Evolutionary conservation across 345 rosid species (phyloP), one percentile per base, ranked within the genome.

Genomic region (Gossypium arboreum): DNA sequence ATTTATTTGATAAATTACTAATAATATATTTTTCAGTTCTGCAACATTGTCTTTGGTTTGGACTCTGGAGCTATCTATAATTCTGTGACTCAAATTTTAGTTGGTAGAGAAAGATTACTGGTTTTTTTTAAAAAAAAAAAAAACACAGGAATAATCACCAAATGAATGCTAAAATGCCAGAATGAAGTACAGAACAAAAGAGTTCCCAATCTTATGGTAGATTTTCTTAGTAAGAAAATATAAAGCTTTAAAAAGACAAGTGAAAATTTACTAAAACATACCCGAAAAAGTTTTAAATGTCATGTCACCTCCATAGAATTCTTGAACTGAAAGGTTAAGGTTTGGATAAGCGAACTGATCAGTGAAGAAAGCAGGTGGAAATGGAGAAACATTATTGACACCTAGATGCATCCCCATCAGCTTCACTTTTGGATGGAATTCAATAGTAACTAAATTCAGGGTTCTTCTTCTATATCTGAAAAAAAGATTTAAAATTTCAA

Each of bases 1-100:
- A 75, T 72, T 78, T 78, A 72, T 72, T 78, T 68, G 57, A 61
- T 55, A 29, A 22, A 59, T 68, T 63, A 51, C 54, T 39, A 78
- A 72, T 67, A 78, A 78, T 65, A 73, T 57, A 64, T 64, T 73
- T 74, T 71, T 60, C 56, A 71, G 13, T 29, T 71, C 61, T 69
- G 24, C 62, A 70, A 29, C 51, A 22, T 22, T 20, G 34, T 27
- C 11, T 57, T 57, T 57, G 22, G 41, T 73, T 58, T 56, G 54
- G 24, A 24, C 67, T 65, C 20, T 2, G 10, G 52, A 44, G 70
- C 67, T 57, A 24, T 43, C 75, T 73, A 7, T 58, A 4, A 48
- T 29, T 73, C 18, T 73, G 45, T 17, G 10, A 47, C n/a, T 60
- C 43, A 51, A 41, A 25, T 44, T 47, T 60, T 45, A 10, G 41